Evolutionary conservation across 2,329 filamentous ascomycete species (phyloP).

Genomic region (Fusarium succisae): DNA sequence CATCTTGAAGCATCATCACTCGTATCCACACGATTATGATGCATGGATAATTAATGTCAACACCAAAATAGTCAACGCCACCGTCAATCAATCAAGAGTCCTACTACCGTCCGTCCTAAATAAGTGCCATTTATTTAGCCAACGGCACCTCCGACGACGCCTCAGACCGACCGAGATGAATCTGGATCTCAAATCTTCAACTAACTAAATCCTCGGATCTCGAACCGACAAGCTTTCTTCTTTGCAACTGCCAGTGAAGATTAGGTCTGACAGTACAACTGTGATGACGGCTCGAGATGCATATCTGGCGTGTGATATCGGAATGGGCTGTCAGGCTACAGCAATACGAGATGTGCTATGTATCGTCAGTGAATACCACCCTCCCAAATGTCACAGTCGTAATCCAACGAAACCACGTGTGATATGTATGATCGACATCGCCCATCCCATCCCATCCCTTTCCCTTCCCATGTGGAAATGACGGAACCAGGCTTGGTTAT

Average conservation of each 20-base stretch:
- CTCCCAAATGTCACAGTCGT: slow-evolving; percentile 8
- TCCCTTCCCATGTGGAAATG: slow-evolving; percentile 18
- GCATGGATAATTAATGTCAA: background rate
- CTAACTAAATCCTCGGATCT: background rate
- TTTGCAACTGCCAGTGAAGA: background rate
- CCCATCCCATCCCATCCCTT: background rate
- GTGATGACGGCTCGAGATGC: background rate
- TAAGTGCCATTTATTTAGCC: background rate
- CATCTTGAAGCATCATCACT: background rate
- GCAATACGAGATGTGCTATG: background rate
- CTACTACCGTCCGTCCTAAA: background rate
- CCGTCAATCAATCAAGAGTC: background rate
- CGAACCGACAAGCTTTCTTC: background rate
- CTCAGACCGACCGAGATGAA: slow-evolving; percentile 23
- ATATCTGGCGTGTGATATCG: background rate
- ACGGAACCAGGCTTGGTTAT: slow-evolving; percentile 1
- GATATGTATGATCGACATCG: slow-evolving; percentile 15
- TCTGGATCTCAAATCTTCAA: slow-evolving; percentile 1
- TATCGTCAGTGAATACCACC: background rate
- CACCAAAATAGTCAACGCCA: background rate
- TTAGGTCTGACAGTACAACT: background rate
- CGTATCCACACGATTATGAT: background rate
- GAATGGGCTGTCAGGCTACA: background rate
- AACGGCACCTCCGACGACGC: slow-evolving; percentile 23
- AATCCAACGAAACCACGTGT: slow-evolving; percentile 20